Percentiles rank a stretch among this genome's conserved stretches.
These are phyloP conservation scores for Dichotomopilus funicola DNA, from an alignment of 2,329 filamentous ascomycete genomes.

Conservation along the genomic window DNA sequence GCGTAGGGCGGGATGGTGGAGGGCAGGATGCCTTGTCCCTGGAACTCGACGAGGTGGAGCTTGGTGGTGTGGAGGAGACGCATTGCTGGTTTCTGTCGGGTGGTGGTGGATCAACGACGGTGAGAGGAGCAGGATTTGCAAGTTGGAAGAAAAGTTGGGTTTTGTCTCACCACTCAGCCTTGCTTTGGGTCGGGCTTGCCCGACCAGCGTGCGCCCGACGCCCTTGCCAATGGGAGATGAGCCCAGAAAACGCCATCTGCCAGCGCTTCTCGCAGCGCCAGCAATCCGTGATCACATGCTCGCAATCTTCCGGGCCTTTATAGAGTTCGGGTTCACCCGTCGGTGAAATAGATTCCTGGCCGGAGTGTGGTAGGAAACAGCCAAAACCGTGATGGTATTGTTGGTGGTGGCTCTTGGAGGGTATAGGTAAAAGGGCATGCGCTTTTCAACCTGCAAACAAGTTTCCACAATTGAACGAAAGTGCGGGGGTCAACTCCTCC, in stretches of 20 bases:
- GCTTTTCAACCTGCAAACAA: no score
- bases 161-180: conserved; percentile 1
- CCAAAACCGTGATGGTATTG: no score
- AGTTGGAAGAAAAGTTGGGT: neutral
- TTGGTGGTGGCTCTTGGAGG: no score
- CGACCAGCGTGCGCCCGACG: neutral
- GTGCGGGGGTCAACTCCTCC: no score
- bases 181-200: neutral
- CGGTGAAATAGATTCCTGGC: no score
- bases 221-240: neutral
- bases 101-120: neutral
- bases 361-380: no score
- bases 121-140: neutral
- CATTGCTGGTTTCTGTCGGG: conserved; percentile 4
- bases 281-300: neutral
- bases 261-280: neutral
- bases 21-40: conserved; percentile 1
- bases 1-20: conserved; percentile 20
- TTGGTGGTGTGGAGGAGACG: conserved; percentile 7
- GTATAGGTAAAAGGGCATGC: no score
- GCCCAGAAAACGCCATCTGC: neutral
- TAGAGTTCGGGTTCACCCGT: neutral
- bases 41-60: conserved; percentile 4
- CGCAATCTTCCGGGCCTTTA: neutral
- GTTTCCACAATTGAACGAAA: no score